These are phyloP conservation scores for Blastobotrys illinoisensis DNA, from an alignment of 1,139 yeast genomes.

Conservation along the genomic window DNA sequence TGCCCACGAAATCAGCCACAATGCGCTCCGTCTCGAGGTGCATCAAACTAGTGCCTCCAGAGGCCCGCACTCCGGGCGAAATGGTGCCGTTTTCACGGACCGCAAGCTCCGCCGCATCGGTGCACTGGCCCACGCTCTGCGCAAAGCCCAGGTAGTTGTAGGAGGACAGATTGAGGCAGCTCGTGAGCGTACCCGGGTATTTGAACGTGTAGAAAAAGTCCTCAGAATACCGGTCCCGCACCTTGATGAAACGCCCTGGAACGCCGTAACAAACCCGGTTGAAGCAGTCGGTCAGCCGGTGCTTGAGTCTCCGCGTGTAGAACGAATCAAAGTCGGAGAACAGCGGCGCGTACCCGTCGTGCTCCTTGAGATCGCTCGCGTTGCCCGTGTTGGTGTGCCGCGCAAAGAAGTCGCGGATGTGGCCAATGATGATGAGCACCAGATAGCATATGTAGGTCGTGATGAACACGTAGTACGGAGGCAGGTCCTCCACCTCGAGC, in stretches of 20 bases:
- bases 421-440: conserved; percentile 80
- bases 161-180: conserved; percentile 81
- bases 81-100: conserved; percentile 69
- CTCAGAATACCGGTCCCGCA: conserved; percentile 67
- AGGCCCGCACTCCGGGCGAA: conserved; percentile 70
- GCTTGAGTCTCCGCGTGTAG: conserved; percentile 85
- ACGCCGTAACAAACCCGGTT: conserved; percentile 95
- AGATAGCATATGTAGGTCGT: conserved; percentile 82
- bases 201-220: conserved; percentile 54
- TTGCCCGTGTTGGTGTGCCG: conserved; percentile 61
- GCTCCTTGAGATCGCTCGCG: conserved; percentile 61
- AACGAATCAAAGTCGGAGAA: conserved; percentile 90
- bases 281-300: conserved; percentile 89
- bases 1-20: conserved; percentile 83
- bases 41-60: conserved; percentile 71
- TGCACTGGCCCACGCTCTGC: conserved; percentile 88
- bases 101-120: conserved; percentile 64
- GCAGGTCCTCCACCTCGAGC: conserved; percentile 54
- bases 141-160: conserved; percentile 96
- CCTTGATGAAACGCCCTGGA: conserved; percentile 85
- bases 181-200: conserved; percentile 68
- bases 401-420: conserved; percentile 83
- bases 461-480: conserved; percentile 73
- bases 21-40: conserved; percentile 69
- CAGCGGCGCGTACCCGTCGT: conserved; percentile 94